Evolutionary conservation across 1,139 yeast genomes (phyloP), one percentile per base, ranked within the genome.

Genomic region (Arxiozyma slooffiae): DNA sequence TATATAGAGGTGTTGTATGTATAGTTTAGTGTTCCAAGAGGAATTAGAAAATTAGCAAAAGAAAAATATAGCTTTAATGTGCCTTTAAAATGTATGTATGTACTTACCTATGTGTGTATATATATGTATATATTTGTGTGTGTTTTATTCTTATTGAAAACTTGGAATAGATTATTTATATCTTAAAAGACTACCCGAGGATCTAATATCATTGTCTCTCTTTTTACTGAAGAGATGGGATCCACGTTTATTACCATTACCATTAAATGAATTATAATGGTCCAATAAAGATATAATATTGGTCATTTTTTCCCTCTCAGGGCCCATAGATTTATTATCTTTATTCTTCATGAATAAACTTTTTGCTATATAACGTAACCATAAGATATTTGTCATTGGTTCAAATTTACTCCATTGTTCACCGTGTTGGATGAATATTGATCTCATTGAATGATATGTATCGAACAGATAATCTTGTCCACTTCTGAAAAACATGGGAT

Each of bases 401-500:
- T 67, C 56, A 60, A 60, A 49, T 49, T 52, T 22, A 66, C 64
- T 74, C 78, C 75, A 60, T 21, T 54, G 53, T 38, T 57, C 47
- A 38, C 50, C 52, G 7, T 52, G 44, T 18, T 40, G 44, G 18
- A 44, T 54, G 30, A 58, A 50, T 11, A 57, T 49, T 11, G 52
- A 57, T 48, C 72, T 63, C 81, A 78, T 77, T 45, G 69, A 62
- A 50, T 78, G 70, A 57, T 79, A 78, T 34, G 78, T 70, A 47
- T 78, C 81, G 59, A 73, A 76, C 52, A 75, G 80, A 57, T 75
- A 73, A 54, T 76, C 80, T 9, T 77, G 77, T 47, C 72, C 68
- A 38, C 78, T 78, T 50, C 70, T 70, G 64, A 76, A 78, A 54
- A 78, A 72, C 43, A 74, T 74, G 7, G 79, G 81, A 55, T 78